Percentiles rank a stretch among this genome's conserved stretches.
Conservation (phyloP, 805 yeast species). For the Metschnikowia similis region DNA sequence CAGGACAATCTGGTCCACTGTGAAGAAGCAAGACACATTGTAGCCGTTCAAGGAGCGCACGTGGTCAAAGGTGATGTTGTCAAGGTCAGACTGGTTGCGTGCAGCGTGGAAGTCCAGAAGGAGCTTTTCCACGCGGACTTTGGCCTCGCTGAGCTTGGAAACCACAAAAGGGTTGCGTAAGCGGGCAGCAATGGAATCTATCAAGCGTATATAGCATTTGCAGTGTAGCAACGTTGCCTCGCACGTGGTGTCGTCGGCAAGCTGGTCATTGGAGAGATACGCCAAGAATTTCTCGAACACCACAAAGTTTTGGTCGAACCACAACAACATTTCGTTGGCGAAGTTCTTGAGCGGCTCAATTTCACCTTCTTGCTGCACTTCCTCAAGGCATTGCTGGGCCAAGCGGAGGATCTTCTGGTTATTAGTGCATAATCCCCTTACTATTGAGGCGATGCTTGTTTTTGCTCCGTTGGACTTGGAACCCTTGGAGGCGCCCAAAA, state of each 20-base stretch:
- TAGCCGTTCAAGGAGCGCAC: conserved; percentile 27
- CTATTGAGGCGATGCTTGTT: conserved; percentile 26
- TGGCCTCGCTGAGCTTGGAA: conserved; percentile 23
- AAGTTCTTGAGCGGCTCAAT: conserved; percentile 30
- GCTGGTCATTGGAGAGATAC: conserved; percentile 14
- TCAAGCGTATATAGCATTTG: conserved; percentile 25
- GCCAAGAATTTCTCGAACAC: conserved; percentile 31
- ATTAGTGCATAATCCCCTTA: conserved; percentile 39
- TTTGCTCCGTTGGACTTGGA: conserved; percentile 19
- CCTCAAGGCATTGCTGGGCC: conserved; percentile 15
- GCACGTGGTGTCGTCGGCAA: conserved; percentile 17
- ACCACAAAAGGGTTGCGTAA: conserved; percentile 39
- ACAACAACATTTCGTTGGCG: conserved; percentile 35
- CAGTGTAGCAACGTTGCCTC: conserved; percentile 32
- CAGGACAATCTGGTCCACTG: conserved; percentile 31
- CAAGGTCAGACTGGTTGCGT: conserved; percentile 19
- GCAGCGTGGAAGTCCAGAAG: conserved; percentile 14
- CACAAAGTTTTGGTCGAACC: conserved; percentile 34
- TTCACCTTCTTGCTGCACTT: conserved; percentile 8
- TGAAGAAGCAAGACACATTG: conserved; percentile 38
- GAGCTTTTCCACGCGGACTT: conserved; percentile 14
- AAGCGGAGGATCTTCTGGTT: conserved; percentile 26
- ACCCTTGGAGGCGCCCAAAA: conserved; percentile 32
- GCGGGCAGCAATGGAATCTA: conserved; percentile 17
- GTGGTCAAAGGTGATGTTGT: conserved; percentile 33